Evolutionary conservation across 2,329 filamentous ascomycete genomes (phyloP).

Genomic region (Aphanoascus verrucosus): DNA sequence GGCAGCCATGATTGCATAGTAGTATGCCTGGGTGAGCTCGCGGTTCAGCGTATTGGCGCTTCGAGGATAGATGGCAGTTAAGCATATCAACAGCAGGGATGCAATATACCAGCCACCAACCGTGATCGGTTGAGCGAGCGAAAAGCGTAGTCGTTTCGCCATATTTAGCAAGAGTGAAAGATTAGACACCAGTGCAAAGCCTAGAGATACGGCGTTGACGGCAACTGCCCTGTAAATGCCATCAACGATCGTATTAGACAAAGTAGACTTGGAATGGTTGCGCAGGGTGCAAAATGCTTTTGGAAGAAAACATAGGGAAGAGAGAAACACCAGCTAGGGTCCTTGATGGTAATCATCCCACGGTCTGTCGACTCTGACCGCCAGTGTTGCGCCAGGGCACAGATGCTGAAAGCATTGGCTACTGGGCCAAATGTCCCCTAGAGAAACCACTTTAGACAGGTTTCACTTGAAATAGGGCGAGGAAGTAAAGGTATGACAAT

Average conservation of each 20-base stretch:
- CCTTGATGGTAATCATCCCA: conserved; percentile 37
- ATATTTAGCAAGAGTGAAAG: conserved; percentile 48
- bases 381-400: conserved; percentile 48
- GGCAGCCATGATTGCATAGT: conserved; percentile 50
- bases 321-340: conserved; percentile 42
- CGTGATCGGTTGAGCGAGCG: conserved; percentile 48
- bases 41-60: conserved; percentile 32
- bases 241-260: background rate
- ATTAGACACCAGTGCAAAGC: conserved; percentile 46
- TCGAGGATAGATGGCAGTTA: conserved; percentile 40
- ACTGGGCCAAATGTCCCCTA: conserved; percentile 45
- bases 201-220: conserved; percentile 47
- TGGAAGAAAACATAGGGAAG: background rate
- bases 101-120: conserved; percentile 50
- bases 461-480: background rate
- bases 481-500: background rate
- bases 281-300: background rate
- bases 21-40: conserved; percentile 47
- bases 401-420: conserved; percentile 46
- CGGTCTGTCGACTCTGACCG: conserved; percentile 40
- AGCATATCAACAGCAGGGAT: conserved; percentile 43
- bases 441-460: conserved; percentile 8
- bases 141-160: conserved; percentile 45
- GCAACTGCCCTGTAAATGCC: conserved; percentile 36
- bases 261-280: background rate